Evolutionary conservation across 1,284 basidiomycete genomes (phyloP).

Genomic region (Apiotrichum gracile): DNA sequence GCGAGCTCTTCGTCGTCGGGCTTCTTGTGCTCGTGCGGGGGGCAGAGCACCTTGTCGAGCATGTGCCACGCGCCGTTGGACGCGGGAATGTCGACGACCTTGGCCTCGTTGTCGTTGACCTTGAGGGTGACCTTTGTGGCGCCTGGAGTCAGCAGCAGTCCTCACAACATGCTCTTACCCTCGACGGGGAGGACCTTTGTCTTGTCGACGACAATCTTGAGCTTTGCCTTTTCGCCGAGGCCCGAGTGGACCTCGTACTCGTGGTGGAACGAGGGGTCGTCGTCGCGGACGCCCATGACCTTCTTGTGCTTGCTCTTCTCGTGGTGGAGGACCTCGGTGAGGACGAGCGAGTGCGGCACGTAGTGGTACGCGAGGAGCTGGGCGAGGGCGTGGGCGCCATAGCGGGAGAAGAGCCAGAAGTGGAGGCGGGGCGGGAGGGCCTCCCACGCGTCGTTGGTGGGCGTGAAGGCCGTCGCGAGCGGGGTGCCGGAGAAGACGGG

Average conservation of each 20-base stretch:
- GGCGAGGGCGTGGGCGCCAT: conserved; percentile 55
- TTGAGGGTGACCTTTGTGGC: conserved; percentile 50
- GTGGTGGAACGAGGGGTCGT: conserved; percentile 50
- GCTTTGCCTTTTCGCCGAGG: conserved; percentile 50
- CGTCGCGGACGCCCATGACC: conserved; percentile 14
- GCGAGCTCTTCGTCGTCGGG: conserved; percentile 34
- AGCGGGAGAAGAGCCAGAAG: conserved; percentile 63
- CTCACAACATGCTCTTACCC: conserved; percentile 38
- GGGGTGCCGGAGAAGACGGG: conserved; percentile 51
- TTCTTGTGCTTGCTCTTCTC: conserved; percentile 14
- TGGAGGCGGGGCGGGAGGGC: conserved; percentile 56
- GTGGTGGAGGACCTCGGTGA: conserved; percentile 53
- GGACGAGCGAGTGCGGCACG: conserved; percentile 56
- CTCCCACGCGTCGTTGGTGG: conserved; percentile 60
- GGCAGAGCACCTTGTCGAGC: conserved; percentile 54
- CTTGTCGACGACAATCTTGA: conserved; percentile 55
- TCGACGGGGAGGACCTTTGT: conserved; percentile 47
- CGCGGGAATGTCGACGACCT: conserved; percentile 54
- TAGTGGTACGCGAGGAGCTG: conserved; percentile 65
- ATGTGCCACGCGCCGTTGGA: conserved; percentile 60
- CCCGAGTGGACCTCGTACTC: conserved; percentile 54
- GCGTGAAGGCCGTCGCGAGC: conserved; percentile 60
- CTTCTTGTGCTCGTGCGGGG: conserved; percentile 48
- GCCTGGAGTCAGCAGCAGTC: conserved; percentile 22
- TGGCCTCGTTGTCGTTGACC: conserved; percentile 54